Evolutionary conservation across 1,284 basidiomycete genomes (phyloP), one percentile per base, ranked within the genome.

Genomic region (Fomitopsis palustris): DNA sequence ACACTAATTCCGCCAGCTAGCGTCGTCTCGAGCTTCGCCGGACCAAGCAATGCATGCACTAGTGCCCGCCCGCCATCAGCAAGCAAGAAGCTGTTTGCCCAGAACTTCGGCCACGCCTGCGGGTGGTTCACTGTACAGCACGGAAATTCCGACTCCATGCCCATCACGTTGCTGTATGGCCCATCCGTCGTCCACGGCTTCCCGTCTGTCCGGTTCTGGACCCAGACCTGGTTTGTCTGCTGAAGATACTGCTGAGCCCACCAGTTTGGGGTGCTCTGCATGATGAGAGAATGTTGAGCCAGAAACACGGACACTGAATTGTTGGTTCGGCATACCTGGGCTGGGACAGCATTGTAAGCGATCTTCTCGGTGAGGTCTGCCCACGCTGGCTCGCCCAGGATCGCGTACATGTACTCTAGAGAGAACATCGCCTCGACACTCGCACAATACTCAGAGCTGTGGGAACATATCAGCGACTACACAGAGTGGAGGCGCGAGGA

Each of bases 341-440:
- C 83, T 12, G 82, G 83, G 35, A 85, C 75, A 4, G 83, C 81
- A 63, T 85, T 84, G 69, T 84, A 84, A 2, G 82, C 76, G 63
- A 84, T 84, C 38, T 80, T 74, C 65, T 85, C 83, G 27, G 39
- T 14, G 38, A 57, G 56, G 51, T 54, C 41, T 51, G 57, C 54
- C 33, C 45, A 39, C 9, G 37, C 33, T n/a, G 56, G 49, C 17
- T 31, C 33, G 25, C 53, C 54, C 8, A 41, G 12, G 27, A 14
- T 49, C 35, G 31, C 57, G 17, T 53, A 55, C 29, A 39, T 38
- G 41, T n/a, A 47, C 43, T 57, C 56, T 4, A 57, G 56, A 79
- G 83, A 84, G 68, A 83, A 85, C 81, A 86, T 84, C 4, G 82
- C 82, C 77, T 85, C 83, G 81, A 86, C 83, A 8, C 85, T 82